Evolutionary conservation across 75 land plant species (phyloP).

Genomic region (Larix kaempferi): DNA sequence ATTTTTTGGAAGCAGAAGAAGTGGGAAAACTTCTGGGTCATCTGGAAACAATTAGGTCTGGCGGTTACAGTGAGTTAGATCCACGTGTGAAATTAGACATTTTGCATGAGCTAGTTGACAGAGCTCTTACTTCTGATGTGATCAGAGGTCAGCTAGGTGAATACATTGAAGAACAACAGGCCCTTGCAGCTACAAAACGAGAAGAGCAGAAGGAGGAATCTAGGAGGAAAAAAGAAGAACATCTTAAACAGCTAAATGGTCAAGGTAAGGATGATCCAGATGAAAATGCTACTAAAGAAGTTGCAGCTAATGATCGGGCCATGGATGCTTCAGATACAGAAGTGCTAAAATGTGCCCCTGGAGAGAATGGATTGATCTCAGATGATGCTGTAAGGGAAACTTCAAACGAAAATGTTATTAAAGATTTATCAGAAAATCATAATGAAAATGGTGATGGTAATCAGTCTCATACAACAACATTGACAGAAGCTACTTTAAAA

Average conservation of each 20-base stretch:
- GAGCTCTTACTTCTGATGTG: constrained; percentile 46
- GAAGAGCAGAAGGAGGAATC: constrained; percentile 61
- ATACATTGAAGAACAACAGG: constrained; percentile 61
- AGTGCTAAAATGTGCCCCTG: not conserved
- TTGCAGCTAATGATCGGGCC: not conserved
- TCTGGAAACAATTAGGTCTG: constrained; percentile 53
- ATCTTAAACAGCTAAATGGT: constrained; percentile 27
- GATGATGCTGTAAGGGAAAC: not conserved
- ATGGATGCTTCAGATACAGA: not conserved
- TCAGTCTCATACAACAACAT: not conserved
- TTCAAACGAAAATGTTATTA: not conserved
- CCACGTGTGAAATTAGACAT: constrained; percentile 56
- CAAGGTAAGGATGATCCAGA: constrained; percentile 3
- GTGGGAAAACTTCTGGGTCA: constrained; percentile 22
- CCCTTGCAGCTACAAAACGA: constrained; percentile 60
- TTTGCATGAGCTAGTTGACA: constrained; percentile 52
- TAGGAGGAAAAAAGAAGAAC: constrained; percentile 57
- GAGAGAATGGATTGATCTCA: not conserved
- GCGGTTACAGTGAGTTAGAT: constrained; percentile 56
- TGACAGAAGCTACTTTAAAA: constrained; percentile 4
- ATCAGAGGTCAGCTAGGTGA: constrained; percentile 71
- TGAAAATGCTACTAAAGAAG: not conserved
- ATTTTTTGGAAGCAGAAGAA: constrained; percentile 62
- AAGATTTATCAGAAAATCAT: not conserved
- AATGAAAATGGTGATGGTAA: constrained; percentile 7